These are phyloP conservation scores for Globisporangium polare DNA, from an alignment of 352 stramenopile species.

Conservation along the genomic window DNA sequence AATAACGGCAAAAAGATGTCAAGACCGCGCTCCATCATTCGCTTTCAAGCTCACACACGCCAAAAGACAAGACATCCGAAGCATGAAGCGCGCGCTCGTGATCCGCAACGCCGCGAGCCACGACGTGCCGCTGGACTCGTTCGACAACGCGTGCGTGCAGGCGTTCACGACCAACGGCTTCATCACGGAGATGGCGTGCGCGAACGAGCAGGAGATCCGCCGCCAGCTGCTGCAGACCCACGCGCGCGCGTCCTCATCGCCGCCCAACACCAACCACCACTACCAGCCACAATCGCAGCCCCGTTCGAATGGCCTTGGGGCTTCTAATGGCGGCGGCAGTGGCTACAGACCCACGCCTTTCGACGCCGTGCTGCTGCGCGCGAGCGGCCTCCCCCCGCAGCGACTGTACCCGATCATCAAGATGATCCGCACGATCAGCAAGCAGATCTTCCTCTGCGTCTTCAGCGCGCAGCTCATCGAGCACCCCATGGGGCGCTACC, in stretches of 20 bases:
- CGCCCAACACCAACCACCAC: constrained; percentile 16
- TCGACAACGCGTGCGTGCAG: constrained; percentile 77
- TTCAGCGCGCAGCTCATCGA: constrained; percentile 76
- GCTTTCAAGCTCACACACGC: not conserved
- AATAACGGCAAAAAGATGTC: too few species aligned
- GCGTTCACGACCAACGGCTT: constrained; percentile 65
- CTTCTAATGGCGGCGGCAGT: not conserved
- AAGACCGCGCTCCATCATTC: too few species aligned
- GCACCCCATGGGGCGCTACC: constrained; percentile 63
- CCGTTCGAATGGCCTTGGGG: constrained; percentile 3
- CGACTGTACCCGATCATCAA: constrained; percentile 55
- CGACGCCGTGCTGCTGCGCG: constrained; percentile 64
- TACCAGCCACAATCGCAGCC: constrained; percentile 17
- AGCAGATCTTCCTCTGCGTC: constrained; percentile 83
- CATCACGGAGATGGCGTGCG: constrained; percentile 64
- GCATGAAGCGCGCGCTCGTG: constrained; percentile 76
- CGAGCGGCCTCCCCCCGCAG: constrained; percentile 43
- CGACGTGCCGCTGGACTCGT: constrained; percentile 64
- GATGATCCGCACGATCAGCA: constrained; percentile 64
- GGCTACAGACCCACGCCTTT: constrained; percentile 29
- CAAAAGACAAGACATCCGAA: not conserved
- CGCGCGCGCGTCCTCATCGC: constrained; percentile 20
- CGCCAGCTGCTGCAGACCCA: constrained; percentile 56
- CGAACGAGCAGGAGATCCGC: constrained; percentile 49
- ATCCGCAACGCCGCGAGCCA: constrained; percentile 74